These are phyloP conservation scores for Bryum argenteum DNA, from an alignment of 225 moss, liverwort and hornwort genomes.

Conservation along the genomic window DNA sequence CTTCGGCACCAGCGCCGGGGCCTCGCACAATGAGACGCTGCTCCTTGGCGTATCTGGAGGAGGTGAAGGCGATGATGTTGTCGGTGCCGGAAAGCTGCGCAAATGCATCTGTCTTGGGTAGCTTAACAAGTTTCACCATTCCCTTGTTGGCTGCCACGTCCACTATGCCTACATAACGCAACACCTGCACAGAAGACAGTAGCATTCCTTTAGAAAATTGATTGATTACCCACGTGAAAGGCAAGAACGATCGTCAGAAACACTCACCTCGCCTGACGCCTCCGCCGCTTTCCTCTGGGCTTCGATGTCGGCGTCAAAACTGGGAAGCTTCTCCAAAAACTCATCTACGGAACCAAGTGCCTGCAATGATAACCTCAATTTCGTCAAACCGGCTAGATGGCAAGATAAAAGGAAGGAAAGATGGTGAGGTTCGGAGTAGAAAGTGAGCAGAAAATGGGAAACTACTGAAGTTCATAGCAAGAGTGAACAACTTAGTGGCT, in stretches of 20 bases:
- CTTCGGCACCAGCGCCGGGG: conserved; percentile 80
- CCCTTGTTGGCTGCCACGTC: conserved; percentile 56
- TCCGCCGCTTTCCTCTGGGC: conserved; percentile 57
- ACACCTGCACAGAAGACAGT: conserved; percentile 41
- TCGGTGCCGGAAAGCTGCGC: conserved; percentile 72
- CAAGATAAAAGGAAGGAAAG: no score
- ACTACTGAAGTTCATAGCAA: no score
- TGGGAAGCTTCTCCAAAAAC: conserved; percentile 60
- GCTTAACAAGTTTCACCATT: conserved; percentile 53
- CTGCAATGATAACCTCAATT: conserved; percentile 24
- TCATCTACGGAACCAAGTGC: conserved; percentile 48
- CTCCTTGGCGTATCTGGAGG: conserved; percentile 45
- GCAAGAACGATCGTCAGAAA: neutral
- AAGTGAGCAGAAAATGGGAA: no score
- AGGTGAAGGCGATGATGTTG: conserved; percentile 71
- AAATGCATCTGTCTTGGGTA: conserved; percentile 58
- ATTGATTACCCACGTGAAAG: no score
- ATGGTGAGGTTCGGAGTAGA: no score
- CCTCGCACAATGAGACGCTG: conserved; percentile 71
- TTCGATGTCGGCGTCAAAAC: conserved; percentile 56
- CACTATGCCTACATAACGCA: conserved; percentile 73
- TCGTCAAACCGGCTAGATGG: no score
- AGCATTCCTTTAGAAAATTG: no score
- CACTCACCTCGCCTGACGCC: conserved; percentile 51
- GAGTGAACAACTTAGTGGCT: no score